Percentiles rank a stretch among this genome's conserved stretches.
These are phyloP conservation scores for Lupinus albus DNA, from an alignment of 306 rosid genomes.

Conservation along the genomic window DNA sequence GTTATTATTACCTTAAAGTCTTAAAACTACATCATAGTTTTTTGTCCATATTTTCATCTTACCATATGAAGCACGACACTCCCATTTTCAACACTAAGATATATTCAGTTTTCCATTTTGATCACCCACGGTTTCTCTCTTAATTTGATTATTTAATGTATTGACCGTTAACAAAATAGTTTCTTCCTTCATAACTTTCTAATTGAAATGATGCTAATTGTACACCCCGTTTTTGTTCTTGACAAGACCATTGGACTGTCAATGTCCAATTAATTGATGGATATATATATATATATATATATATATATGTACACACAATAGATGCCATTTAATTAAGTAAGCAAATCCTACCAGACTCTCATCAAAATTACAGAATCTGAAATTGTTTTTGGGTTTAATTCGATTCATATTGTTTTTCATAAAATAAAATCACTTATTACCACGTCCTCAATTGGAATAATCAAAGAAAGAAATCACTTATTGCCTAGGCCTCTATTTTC, in stretches of 20 bases:
- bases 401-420: no score
- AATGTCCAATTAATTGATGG: constrained; percentile 22
- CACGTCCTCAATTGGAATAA: no score
- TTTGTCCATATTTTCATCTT: constrained; percentile 1
- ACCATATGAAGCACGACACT: constrained; percentile 13
- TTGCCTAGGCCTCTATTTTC: no score
- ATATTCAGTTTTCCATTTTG: not conserved
- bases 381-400: not conserved
- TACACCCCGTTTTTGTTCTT: constrained; percentile 21
- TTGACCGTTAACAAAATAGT: not conserved
- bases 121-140: not conserved
- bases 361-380: constrained; percentile 5
- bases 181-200: not conserved
- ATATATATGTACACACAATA: no score
- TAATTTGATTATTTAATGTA: constrained; percentile 9
- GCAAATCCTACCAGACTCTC: constrained; percentile 5
- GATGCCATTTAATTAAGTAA: not conserved
- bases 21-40: not conserved
- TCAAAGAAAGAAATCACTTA: no score
- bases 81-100: not conserved
- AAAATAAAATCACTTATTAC: no score
- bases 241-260: constrained; percentile 38
- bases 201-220: constrained; percentile 14
- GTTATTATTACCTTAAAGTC: constrained; percentile 4
- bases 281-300: no score